phyloP scores from a whole-genome alignment of 441 rosid species.

The Adansonia grandidieri region DNA sequence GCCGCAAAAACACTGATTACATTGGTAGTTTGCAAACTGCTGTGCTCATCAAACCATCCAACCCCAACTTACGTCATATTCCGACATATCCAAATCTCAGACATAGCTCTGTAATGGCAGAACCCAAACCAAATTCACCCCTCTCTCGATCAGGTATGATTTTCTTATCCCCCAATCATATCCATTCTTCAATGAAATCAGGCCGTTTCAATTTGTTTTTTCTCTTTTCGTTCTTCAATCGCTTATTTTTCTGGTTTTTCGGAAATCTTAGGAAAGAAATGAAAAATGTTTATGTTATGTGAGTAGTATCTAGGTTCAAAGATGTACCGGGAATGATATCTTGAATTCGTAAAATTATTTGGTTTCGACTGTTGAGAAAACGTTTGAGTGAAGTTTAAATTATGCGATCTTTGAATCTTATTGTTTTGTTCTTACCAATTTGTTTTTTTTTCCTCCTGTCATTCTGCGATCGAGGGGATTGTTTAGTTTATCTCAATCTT shows the following conservation, averaged over 20 bases:
- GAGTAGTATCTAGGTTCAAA: too few species aligned
- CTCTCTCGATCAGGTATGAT: conserved; percentile 18
- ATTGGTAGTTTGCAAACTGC: not conserved
- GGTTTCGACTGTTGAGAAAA: not conserved
- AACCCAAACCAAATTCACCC: not conserved
- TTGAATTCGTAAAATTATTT: not conserved
- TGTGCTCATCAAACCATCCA: not conserved
- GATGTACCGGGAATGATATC: not conserved
- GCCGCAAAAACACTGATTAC: not conserved
- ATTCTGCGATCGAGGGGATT: not conserved
- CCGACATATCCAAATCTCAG: not conserved
- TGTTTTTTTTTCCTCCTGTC: not conserved
- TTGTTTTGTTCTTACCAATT: not conserved
- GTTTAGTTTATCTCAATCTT: not conserved
- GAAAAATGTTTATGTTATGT: not conserved
- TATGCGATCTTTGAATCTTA: not conserved
- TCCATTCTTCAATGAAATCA: not conserved
- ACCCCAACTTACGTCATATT: not conserved
- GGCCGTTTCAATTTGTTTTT: not conserved
- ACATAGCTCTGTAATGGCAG: not conserved
- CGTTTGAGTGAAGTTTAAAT: not conserved
- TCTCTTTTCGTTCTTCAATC: not conserved
- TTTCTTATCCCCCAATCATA: not conserved
- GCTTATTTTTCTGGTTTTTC: not conserved
- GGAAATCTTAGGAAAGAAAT: not conserved